Evolutionary conservation across 495 filamentous ascomycete species (phyloP).

Genomic region (Hyphodiscus hymeniophilus): DNA sequence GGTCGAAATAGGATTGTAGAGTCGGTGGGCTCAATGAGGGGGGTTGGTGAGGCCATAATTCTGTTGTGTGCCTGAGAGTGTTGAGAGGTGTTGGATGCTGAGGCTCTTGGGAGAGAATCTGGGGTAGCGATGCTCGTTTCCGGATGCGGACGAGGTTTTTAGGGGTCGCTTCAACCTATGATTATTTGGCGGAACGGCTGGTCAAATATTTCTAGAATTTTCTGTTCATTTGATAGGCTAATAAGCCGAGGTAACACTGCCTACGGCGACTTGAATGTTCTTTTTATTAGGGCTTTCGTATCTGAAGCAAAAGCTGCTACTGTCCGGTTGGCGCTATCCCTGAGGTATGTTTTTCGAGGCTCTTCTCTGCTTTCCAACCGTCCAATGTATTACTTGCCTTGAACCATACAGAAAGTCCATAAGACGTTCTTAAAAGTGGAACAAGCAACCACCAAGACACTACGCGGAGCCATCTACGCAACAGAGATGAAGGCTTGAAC

Average conservation of each 20-base stretch:
- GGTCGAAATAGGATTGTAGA: constrained; percentile 48
- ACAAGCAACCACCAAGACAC: too few relatives aligned
- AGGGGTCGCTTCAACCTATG: not conserved
- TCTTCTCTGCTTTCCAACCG: too few relatives aligned
- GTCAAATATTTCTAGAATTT: not conserved
- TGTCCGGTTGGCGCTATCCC: too few relatives aligned
- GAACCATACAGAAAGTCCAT: too few relatives aligned
- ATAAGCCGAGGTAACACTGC: not conserved
- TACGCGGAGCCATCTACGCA: too few relatives aligned
- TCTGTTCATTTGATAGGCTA: not conserved
- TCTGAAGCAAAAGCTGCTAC: too few relatives aligned
- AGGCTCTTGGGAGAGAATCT: not conserved
- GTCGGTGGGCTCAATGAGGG: not conserved
- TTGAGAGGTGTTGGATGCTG: not conserved
- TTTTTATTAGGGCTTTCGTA: not conserved
- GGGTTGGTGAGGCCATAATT: not conserved
- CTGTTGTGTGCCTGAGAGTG: not conserved
- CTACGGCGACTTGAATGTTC: not conserved
- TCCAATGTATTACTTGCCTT: too few relatives aligned
- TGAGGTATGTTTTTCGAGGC: too few relatives aligned
- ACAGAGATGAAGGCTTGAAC: too few relatives aligned
- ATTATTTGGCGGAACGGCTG: not conserved
- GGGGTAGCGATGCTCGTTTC: not conserved
- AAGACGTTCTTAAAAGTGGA: too few relatives aligned
- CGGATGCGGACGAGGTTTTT: not conserved